phyloP scores from a whole-genome alignment of 495 filamentous ascomycete genomes.

The Aspergillus leporis region DNA sequence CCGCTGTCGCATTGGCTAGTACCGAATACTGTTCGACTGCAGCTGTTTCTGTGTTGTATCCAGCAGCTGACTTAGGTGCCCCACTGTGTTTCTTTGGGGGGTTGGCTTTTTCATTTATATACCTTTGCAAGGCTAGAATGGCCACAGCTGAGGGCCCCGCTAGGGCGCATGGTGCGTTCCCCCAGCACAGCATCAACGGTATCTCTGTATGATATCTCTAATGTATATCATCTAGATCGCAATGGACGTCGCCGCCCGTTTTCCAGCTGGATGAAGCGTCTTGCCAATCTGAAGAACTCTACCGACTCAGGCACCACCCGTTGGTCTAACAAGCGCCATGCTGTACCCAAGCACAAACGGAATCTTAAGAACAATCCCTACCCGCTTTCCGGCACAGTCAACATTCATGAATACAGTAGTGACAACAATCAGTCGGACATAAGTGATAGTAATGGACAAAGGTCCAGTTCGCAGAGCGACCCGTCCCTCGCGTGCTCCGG shows the following conservation, averaged over 20 bases:
- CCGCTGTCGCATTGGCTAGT: not conserved
- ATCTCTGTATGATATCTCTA: conserved; percentile 10
- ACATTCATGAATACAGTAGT: conserved; percentile 34
- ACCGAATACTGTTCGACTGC: not conserved
- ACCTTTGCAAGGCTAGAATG: conserved; percentile 45
- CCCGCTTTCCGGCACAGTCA: conserved; percentile 59
- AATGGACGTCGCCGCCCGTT: conserved; percentile 81
- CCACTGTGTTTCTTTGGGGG: not conserved
- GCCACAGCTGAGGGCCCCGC: conserved; percentile 67
- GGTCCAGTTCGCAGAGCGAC: conserved; percentile 46
- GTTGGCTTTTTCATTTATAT: conserved; percentile 1
- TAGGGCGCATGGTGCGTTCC: conserved; percentile 62
- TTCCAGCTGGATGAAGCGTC: conserved; percentile 89
- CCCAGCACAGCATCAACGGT: conserved; percentile 2
- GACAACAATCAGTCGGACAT: conserved; percentile 51
- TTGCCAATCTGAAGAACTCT: conserved; percentile 77
- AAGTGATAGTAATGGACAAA: conserved; percentile 26
- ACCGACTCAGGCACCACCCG: conserved; percentile 49
- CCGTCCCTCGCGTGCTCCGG: conserved; percentile 57
- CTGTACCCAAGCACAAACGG: conserved; percentile 51
- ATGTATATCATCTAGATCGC: conserved; percentile 48
- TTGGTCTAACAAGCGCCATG: conserved; percentile 51
- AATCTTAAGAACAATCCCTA: conserved; percentile 80
- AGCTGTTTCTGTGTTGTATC: not conserved
- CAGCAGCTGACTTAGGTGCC: not conserved